Percentiles rank a stretch among this genome's conserved stretches.
Conservation (phyloP, 495 filamentous ascomycete genomes). For the Xylaria grammica region DNA sequence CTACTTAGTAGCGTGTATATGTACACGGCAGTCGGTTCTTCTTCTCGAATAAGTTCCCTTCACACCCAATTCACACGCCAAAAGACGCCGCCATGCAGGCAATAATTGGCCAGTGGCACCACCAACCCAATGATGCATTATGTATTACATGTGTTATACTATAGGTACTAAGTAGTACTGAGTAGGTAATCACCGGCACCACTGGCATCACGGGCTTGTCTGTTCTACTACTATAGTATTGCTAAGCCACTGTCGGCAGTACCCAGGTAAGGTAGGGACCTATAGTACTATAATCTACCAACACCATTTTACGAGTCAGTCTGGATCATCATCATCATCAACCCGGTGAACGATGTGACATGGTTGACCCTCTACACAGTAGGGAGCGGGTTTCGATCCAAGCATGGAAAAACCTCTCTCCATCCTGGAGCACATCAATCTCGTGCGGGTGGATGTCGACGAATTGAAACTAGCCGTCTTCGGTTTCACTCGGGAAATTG, state of each 20-base stretch:
- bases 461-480: constrained; percentile 11
- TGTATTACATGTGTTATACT: background rate
- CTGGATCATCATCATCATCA: no score
- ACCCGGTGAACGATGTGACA: no score
- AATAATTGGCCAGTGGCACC: background rate
- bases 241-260: no score
- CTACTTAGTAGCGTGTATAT: background rate
- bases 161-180: background rate
- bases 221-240: no score
- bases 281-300: no score
- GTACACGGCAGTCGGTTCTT: background rate
- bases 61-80: background rate
- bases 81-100: background rate
- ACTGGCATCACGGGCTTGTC: no score
- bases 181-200: no score
- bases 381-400: no score
- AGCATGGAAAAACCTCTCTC: no score
- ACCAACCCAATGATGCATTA: background rate
- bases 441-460: background rate
- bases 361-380: no score
- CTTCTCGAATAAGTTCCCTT: background rate
- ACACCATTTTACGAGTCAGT: no score
- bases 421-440: background rate
- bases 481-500: constrained; percentile 24
- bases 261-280: no score